Base-by-base conservation (phyloP, 1,139 yeast genomes). In the Debaryomycetaceae sp. region DNA sequence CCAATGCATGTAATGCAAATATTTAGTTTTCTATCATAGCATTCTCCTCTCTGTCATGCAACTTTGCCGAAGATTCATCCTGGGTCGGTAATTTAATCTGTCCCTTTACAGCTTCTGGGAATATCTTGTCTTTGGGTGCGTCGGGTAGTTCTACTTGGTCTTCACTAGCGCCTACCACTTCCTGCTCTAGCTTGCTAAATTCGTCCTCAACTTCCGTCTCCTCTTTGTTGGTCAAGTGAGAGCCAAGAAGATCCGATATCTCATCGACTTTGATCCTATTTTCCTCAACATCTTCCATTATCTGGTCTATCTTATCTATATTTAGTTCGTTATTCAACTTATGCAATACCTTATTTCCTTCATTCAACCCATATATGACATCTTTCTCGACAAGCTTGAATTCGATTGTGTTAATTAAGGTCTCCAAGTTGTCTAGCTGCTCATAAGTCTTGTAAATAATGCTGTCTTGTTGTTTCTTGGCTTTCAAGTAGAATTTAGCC, bases 361-460 rank as follows among this genome's bases (percentile, higher is more conserved):
- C 83, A 49, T 79, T 73, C 35, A 92, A 69, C 0, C 97, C 96
- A 46, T 75, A 78, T 13, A 89, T 51, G 38, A 92, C 91, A 53
- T 88, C 96, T 49, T 82, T 81, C 58, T 91, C 98, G 30, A 92
- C 83, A 45, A 87, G 65, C 52, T 95, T 92, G 64, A 87, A 89
- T 63, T 92, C 98, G 33, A 92, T 85, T 26, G 86, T 82, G 17
- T 81, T 78, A 5, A 84, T 80, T 56, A 87, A 70, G 39, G 73
- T 71, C 55, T 91, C 97, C 31, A 92, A 63, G 36, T 87, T 86
- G 42, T 81, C 84, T 26, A 89, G 67, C 60, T 92, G 98, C 31
- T 75, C 79, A 41, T 83, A 86, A 0, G 95, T 85, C 52, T 82
- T 84, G 28, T 65, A 63, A 4, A 91, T 67, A 11, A 86, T 66